These are phyloP conservation scores for Cryomyces minteri DNA, from an alignment of 495 filamentous ascomycete genomes.

Conservation along the genomic window DNA sequence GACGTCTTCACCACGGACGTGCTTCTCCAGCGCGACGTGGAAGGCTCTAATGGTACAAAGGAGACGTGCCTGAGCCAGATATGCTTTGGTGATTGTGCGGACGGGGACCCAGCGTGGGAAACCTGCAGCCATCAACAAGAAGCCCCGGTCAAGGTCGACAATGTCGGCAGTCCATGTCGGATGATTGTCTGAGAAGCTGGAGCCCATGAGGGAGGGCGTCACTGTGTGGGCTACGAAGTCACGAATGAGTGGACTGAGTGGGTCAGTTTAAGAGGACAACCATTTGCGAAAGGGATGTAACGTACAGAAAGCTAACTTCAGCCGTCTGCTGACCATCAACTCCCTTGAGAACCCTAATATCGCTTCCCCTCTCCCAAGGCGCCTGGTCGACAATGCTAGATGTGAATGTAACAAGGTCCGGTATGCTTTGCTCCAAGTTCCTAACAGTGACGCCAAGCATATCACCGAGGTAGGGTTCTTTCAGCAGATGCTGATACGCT, in stretches of 20 bases:
- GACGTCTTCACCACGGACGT: slow-evolving; percentile 3
- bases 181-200: slow-evolving; percentile 34
- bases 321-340: slow-evolving; percentile 18
- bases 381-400: slow-evolving; percentile 40
- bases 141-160: slow-evolving; percentile 34
- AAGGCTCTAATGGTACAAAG: slow-evolving; percentile 27
- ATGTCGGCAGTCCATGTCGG: slow-evolving; percentile 33
- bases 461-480: slow-evolving; percentile 25
- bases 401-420: slow-evolving; percentile 38
- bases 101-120: slow-evolving; percentile 32
- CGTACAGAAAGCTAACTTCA: slow-evolving; percentile 29
- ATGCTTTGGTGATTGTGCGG: slow-evolving; percentile 29
- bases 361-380: slow-evolving; percentile 36
- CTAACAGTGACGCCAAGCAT: slow-evolving; percentile 18
- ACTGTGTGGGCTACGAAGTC: slow-evolving; percentile 33
- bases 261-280: background rate
- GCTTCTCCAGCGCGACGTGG: slow-evolving; percentile 28
- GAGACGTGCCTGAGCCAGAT: slow-evolving; percentile 32
- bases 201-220: slow-evolving; percentile 34
- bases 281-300: background rate
- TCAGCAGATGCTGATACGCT: slow-evolving; percentile 22
- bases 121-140: slow-evolving; percentile 30
- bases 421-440: slow-evolving; percentile 23
- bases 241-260: slow-evolving; percentile 25
- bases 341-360: slow-evolving; percentile 13